Evolutionary conservation across 441 rosid species (phyloP).

Genomic region (Dalechampia spathulata): DNA sequence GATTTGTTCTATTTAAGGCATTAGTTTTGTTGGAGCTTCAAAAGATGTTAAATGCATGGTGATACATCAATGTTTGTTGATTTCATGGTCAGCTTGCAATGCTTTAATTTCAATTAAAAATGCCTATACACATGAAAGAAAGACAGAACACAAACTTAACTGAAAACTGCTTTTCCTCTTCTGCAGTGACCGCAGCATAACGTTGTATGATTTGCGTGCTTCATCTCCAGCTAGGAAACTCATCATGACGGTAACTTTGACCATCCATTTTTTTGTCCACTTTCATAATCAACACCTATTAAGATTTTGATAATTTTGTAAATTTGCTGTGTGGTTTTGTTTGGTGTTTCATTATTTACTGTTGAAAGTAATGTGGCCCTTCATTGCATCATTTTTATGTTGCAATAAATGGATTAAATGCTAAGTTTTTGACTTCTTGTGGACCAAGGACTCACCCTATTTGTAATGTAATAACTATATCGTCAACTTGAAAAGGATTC

Average conservation of each 20-base stretch:
- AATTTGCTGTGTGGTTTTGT: not conserved
- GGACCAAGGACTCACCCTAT: not conserved
- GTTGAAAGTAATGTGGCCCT: too few relatives aligned
- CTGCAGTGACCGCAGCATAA: constrained; percentile 80
- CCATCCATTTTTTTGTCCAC: not conserved
- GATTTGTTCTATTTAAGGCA: not conserved
- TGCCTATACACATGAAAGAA: not conserved
- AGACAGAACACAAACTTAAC: not conserved
- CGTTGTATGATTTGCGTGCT: constrained; percentile 81
- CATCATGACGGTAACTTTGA: constrained; percentile 62
- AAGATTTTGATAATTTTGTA: not conserved
- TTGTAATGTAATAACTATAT: not conserved
- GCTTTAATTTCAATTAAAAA: not conserved
- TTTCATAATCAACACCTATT: not conserved
- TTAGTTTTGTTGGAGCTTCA: not conserved
- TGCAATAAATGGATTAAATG: not conserved
- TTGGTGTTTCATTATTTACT: not conserved
- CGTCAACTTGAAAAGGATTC: not conserved
- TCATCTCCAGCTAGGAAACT: constrained; percentile 73
- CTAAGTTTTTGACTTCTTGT: not conserved
- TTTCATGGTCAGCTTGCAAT: not conserved
- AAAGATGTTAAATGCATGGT: not conserved
- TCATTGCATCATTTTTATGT: not conserved
- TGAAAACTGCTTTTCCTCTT: constrained; percentile 8
- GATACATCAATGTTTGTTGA: not conserved